Evolutionary conservation across 2,329 filamentous ascomycete genomes (phyloP).

Genomic region (Fusarium beomiforme): DNA sequence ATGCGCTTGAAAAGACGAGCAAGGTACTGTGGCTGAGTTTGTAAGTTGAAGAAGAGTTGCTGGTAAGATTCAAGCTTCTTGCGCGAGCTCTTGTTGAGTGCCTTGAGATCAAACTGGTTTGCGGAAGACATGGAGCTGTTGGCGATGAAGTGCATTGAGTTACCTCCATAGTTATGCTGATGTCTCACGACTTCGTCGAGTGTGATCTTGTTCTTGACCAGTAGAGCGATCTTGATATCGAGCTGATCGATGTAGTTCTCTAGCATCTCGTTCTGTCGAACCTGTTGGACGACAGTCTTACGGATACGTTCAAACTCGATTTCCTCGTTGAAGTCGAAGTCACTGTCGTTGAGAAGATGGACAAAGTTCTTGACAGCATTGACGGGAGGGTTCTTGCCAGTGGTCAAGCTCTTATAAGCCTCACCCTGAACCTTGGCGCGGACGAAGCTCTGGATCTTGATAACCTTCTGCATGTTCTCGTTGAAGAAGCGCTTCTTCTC

Average conservation of each 20-base stretch:
- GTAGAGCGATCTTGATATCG: conserved; percentile 97
- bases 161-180: conserved; percentile 94
- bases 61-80: conserved; percentile 97
- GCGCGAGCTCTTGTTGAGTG: conserved; percentile 94
- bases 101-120: conserved; percentile 96
- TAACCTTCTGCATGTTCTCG: conserved; percentile 98
- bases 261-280: conserved; percentile 94
- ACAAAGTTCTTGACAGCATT: conserved; percentile 98
- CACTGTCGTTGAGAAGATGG: conserved; percentile 95
- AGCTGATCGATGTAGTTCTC: conserved; percentile 99
- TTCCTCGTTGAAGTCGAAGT: conserved; percentile 99
- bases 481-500: conserved; percentile 91
- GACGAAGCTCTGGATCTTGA: conserved; percentile 98
- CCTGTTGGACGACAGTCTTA: conserved; percentile 96
- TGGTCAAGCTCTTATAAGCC: conserved; percentile 96
- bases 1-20: conserved; percentile 87
- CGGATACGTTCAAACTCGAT: conserved; percentile 95
- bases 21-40: conserved; percentile 95
- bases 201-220: conserved; percentile 99
- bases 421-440: conserved; percentile 95
- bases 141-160: conserved; percentile 83
- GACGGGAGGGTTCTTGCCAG: conserved; percentile 95
- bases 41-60: conserved; percentile 95
- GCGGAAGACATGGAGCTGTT: conserved; percentile 89
- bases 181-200: conserved; percentile 97